Conservation (phyloP, 805 yeast genomes). For the Vanderwaltozyma verrucispora region DNA sequence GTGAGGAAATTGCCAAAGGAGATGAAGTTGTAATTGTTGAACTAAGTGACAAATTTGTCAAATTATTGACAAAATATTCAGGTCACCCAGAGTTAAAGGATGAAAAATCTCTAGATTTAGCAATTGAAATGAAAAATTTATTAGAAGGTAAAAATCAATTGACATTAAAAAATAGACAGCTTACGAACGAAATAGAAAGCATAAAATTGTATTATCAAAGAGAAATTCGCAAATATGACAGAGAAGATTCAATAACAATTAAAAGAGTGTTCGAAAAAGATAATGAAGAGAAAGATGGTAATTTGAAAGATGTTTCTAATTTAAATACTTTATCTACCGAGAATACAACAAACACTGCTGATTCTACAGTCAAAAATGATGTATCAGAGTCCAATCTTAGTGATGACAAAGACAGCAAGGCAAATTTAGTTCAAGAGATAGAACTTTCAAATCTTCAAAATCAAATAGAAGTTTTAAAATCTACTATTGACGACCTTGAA, state of each 20-base stretch:
- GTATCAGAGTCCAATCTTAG: neutral
- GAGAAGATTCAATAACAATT: constrained; percentile 25
- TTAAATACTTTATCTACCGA: too few species aligned
- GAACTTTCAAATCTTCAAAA: constrained; percentile 16
- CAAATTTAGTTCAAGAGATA: constrained; percentile 6
- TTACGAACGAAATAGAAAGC: constrained; percentile 16
- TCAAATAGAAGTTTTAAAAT: constrained; percentile 16
- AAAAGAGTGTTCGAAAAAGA: constrained; percentile 23
- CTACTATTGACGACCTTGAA: constrained; percentile 17
- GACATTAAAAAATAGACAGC: constrained; percentile 13
- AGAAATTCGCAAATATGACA: constrained; percentile 22
- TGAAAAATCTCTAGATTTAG: constrained; percentile 6
- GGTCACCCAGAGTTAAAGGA: constrained; percentile 4
- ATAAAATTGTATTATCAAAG: constrained; percentile 20
- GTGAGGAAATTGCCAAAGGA: constrained; percentile 11
- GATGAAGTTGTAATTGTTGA: constrained; percentile 11
- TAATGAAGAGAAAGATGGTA: too few species aligned
- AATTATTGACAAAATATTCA: constrained; percentile 13
- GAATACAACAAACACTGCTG: too few species aligned
- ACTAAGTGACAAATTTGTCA: constrained; percentile 17
- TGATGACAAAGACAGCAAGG: neutral
- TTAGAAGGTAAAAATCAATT: constrained; percentile 13
- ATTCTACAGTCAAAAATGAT: too few species aligned
- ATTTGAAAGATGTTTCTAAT: too few species aligned
- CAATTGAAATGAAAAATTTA: constrained; percentile 10